Percentiles rank a stretch among this genome's conserved stretches.
Evolutionary conservation across 2,329 filamentous ascomycete species (phyloP).

Genomic region (Monosporascus sp.): DNA sequence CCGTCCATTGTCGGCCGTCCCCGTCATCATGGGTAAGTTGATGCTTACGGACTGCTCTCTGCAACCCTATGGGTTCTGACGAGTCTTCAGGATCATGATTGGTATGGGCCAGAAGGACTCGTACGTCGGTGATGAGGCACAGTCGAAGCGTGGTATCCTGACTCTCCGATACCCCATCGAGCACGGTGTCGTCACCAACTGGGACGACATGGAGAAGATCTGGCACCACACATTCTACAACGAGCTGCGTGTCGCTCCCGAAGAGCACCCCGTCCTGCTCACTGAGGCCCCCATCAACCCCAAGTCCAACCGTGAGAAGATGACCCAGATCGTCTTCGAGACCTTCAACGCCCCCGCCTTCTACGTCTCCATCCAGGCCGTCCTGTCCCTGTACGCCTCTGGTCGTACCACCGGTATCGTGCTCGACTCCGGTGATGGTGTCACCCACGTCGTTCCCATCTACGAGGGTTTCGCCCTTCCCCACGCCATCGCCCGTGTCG

Average conservation of each 20-base stretch:
- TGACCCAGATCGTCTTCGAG: slow-evolving; percentile 99
- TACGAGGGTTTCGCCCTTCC: slow-evolving; percentile 99
- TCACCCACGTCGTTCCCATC: slow-evolving; percentile 99
- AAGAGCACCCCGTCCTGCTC: slow-evolving; percentile 99
- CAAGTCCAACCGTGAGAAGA: slow-evolving; percentile 99
- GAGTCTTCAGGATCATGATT: slow-evolving; percentile 87
- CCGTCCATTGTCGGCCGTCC: slow-evolving; percentile 99
- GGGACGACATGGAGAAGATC: slow-evolving; percentile 99
- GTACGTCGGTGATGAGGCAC: slow-evolving; percentile 99
- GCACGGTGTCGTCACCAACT: slow-evolving; percentile 99
- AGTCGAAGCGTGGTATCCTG: slow-evolving; percentile 99
- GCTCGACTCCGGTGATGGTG: slow-evolving; percentile 99
- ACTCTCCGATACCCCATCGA: slow-evolving; percentile 99
- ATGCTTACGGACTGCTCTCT: slow-evolving; percentile 2
- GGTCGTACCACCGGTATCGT: slow-evolving; percentile 99
- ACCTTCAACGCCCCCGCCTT: slow-evolving; percentile 99
- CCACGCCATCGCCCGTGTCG: slow-evolving; percentile 99
- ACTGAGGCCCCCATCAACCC: slow-evolving; percentile 99
- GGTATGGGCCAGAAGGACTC: slow-evolving; percentile 99
- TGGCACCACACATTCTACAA: slow-evolving; percentile 99
- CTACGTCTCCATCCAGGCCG: slow-evolving; percentile 99
- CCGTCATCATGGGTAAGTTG: slow-evolving; percentile 96
- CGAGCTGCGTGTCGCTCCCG: slow-evolving; percentile 98
- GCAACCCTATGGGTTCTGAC: slow-evolving; percentile 23
- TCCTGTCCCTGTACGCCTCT: slow-evolving; percentile 97